Evolutionary conservation across 192 early-diverging fungal genomes (phyloP).

Genomic region (Gonapodya sp.): DNA sequence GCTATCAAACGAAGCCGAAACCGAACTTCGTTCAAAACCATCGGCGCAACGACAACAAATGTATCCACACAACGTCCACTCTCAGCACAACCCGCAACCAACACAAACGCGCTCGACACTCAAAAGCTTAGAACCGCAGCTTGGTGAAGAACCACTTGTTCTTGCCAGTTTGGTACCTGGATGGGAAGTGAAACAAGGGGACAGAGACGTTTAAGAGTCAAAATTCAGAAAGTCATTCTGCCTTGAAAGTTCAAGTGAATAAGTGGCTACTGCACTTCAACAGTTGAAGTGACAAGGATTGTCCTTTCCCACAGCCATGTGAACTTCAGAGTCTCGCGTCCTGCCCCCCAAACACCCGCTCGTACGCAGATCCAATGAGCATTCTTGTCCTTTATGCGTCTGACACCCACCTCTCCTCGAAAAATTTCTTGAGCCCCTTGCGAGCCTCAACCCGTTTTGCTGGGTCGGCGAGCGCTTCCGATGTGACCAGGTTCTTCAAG

Average conservation of each 20-base stretch:
- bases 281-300: too few relatives aligned
- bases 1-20: too few relatives aligned
- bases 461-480: constrained; percentile 37
- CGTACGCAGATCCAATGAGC: neutral
- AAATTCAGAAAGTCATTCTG: too few relatives aligned
- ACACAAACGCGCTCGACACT: constrained; percentile 14
- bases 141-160: constrained; percentile 99
- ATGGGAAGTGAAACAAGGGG: neutral
- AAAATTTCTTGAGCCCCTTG: constrained; percentile 91
- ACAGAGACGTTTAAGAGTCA: too few relatives aligned
- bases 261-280: too few relatives aligned
- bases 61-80: neutral
- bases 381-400: neutral
- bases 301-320: too few relatives aligned
- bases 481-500: neutral
- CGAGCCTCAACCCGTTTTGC: constrained; percentile 79
- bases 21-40: neutral
- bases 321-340: too few relatives aligned
- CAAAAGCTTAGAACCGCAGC: constrained; percentile 91
- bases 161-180: constrained; percentile 89
- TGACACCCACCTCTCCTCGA: constrained; percentile 61
- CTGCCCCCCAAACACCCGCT: too few relatives aligned
- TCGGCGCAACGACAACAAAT: neutral
- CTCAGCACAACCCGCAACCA: neutral
- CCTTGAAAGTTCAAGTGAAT: too few relatives aligned